Conservation (phyloP, 2,329 filamentous ascomycete genomes). For the Epichloe bromicola region DNA sequence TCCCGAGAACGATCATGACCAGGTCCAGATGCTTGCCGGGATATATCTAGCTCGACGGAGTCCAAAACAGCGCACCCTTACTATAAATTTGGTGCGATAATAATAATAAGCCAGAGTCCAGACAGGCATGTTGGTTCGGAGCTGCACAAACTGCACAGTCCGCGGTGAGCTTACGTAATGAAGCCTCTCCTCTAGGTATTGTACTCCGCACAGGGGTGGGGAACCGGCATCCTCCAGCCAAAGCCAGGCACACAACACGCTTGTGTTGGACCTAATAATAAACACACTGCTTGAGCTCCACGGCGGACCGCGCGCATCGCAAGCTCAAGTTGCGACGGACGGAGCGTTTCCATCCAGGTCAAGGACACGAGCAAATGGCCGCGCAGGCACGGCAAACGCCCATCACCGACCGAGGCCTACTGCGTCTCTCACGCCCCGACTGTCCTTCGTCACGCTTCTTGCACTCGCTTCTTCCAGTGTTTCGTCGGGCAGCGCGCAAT, state of each 20-base stretch:
- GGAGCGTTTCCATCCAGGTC: not conserved
- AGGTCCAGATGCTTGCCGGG: too few relatives aligned
- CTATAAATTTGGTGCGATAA: too few relatives aligned
- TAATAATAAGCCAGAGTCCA: too few relatives aligned
- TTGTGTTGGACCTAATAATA: not conserved
- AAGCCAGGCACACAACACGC: not conserved
- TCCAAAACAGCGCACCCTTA: too few relatives aligned
- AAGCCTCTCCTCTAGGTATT: not conserved
- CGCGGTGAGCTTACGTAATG: not conserved
- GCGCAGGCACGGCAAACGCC: conserved; percentile 4
- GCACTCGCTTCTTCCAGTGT: not conserved
- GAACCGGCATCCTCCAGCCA: not conserved
- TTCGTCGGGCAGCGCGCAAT: conserved; percentile 8
- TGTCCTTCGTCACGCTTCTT: not conserved
- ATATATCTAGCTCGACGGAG: too few relatives aligned
- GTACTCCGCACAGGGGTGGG: not conserved
- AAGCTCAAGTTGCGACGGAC: conserved; percentile 1
- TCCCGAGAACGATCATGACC: too few relatives aligned
- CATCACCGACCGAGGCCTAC: not conserved
- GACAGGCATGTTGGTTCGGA: too few relatives aligned
- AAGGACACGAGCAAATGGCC: conserved; percentile 7
- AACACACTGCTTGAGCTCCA: not conserved
- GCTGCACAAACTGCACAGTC: not conserved
- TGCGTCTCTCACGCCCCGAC: not conserved
- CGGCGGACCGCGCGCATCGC: conserved; percentile 5